Percentiles rank a stretch among this genome's conserved stretches.
These are phyloP conservation scores for Giardia muris DNA, from an alignment of 208 protist species.

Conservation along the genomic window DNA sequence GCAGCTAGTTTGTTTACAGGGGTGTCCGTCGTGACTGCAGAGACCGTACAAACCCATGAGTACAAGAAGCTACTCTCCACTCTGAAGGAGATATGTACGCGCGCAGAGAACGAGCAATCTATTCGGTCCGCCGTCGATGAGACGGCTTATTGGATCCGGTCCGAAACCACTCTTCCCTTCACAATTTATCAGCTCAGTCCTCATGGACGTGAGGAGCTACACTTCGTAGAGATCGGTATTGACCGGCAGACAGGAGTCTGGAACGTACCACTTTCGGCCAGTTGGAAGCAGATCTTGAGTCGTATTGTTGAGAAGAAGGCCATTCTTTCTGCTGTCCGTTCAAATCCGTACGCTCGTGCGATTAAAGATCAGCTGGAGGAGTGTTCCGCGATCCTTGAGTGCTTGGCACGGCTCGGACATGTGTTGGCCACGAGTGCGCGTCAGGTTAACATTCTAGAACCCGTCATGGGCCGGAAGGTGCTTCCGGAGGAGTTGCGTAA, in stretches of 20 bases:
- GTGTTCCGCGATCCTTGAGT: neutral
- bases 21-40: neutral
- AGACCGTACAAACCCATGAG: neutral
- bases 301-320: constrained; percentile 2
- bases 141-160: neutral
- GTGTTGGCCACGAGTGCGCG: neutral
- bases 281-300: neutral
- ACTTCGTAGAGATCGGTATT: neutral
- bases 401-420: neutral
- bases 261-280: neutral
- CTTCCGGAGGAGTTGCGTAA: neutral
- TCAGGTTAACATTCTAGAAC: constrained; percentile 6
- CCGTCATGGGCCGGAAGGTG: constrained; percentile 12
- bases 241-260: neutral
- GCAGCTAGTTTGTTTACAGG: neutral
- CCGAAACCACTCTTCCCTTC: neutral
- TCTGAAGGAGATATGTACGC: neutral
- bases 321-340: neutral
- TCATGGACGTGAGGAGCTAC: neutral
- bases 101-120: neutral
- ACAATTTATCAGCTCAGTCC: neutral
- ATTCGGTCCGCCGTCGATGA: neutral
- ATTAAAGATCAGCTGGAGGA: neutral
- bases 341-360: neutral
- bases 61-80: neutral